Percentiles rank a stretch among this genome's conserved stretches.
Evolutionary conservation across 345 rosid genomes (phyloP).

Genomic region (Salix viminalis): DNA sequence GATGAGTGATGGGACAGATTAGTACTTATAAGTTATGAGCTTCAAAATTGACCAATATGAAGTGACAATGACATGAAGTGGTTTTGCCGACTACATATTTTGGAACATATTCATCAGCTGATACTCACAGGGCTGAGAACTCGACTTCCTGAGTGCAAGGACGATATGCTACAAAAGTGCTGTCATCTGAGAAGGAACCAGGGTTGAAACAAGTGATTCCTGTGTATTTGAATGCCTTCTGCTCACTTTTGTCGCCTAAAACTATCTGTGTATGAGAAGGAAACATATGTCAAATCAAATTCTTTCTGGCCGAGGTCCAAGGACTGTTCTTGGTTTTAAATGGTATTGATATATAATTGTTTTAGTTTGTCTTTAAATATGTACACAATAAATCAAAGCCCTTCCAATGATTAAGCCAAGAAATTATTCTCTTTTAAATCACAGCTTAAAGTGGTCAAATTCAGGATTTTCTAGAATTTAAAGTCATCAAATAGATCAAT

Average conservation of each 20-base stretch:
- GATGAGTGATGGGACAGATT: background rate
- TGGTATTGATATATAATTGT: background rate
- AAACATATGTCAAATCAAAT: background rate
- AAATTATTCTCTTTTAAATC: background rate
- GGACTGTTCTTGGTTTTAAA: slow-evolving; percentile 1
- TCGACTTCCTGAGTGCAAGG: slow-evolving; percentile 85
- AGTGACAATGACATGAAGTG: background rate
- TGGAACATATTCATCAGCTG: background rate
- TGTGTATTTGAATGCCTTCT: slow-evolving; percentile 67
- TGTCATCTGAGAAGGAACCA: slow-evolving; percentile 71
- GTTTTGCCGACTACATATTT: background rate
- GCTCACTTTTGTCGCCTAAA: slow-evolving; percentile 75
- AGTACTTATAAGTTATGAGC: background rate
- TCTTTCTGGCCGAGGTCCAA: background rate
- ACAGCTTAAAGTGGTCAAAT: background rate
- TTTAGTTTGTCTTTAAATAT: background rate
- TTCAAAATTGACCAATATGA: background rate
- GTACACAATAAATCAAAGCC: background rate
- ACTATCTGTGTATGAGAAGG: slow-evolving; percentile 49
- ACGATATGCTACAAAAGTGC: slow-evolving; percentile 73
- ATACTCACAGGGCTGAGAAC: slow-evolving; percentile 55
- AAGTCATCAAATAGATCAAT: background rate
- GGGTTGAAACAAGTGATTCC: slow-evolving; percentile 91
- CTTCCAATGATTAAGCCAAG: background rate
- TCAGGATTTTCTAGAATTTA: background rate